Evolutionary conservation across 1,284 basidiomycete species (phyloP), one percentile per base, ranked within the genome.

Genomic region (Ceratobasidium papillatum): DNA sequence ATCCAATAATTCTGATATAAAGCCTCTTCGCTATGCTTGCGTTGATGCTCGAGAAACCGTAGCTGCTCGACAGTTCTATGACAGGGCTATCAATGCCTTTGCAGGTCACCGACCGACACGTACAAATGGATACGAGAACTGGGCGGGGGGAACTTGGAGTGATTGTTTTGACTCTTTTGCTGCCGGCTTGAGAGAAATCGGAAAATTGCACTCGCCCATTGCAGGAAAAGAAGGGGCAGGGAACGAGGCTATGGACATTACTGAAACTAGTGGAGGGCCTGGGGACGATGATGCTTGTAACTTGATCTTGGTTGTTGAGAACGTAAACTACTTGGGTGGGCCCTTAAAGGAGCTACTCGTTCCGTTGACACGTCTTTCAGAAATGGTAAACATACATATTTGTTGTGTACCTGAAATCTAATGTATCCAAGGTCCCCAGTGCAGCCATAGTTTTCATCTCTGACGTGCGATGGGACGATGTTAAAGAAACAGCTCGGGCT

Each of bases 381-480:
- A 95, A 80, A 80, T 95, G 80, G 94, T 94, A 77, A 80, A 91
- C 84, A 49, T 11, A 51, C 22, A n/a, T 11, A 38, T 45, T 78
- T 34, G 76, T 47, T 14, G 19, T 61, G 27, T 8, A 49, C 30
- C 58, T 78, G n/a, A 74, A 63, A 34, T 19, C 47, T 64, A 30
- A 47, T 54, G 19, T 36, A 30, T 30, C 71, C 43, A 51, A 74
- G 87, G 87, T 80, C 84, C 8, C 84, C 82, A 32, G 78, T 84
- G 9, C 84, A 25, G 87, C 87, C 0, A 87, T 91, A 0, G 84
- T 95, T 2, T 85, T 95, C 68, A 80, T 92, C 34, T 94, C 92
- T 0, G 85, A 88, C 58, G 84, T 87, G 7, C 86, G 87, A 19
- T 95, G 94, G 94, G 89, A 92, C 77, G 87, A 92, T 77, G 85